Base-by-base conservation (phyloP, 106 monocot species). In the Acorus calamus region DNA sequence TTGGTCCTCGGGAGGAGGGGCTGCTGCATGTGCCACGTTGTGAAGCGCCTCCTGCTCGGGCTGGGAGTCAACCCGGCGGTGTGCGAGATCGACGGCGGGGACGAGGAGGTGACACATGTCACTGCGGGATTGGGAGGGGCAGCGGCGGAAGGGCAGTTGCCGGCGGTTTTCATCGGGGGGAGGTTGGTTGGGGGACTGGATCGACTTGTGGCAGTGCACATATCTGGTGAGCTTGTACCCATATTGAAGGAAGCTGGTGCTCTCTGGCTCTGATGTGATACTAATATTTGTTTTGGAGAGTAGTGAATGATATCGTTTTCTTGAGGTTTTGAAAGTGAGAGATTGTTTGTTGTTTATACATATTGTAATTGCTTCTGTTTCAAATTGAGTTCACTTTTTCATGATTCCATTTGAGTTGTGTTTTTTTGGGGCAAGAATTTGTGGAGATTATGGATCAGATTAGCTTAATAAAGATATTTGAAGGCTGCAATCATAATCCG, bases 11-110 rank as follows among this genome's bases (percentile, higher is more conserved):
- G 28, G 28, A 28, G 28, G 28, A 28, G 28, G 13, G 91, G 86
- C 6, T 92, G 91, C 72, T 86, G 86, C 76, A 83, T 92, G 83
- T 63, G 78, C 68, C 81, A 86, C 61, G 86, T 84, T 13, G 81
- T 78, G 43, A 78, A 70, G 81, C 52, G 74, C 52, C 71, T 92
- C 61, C 83, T 86, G 8, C 81, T 68, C 28, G 84, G 91, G 48
- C 71, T 84, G 42, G 91, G 86, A 5, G 91, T 84, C 4, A 86
- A 85, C 59, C 91, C 91, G 7, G 69, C 72, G 4, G 69, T 86
- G 13, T 84, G 66, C 52, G 84, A 92, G 61, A 62, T 92, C 66
- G 81, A 61, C 50, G 45, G 79, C 59, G 55, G 80, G 42, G 58
- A 57, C 42, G 57, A 50, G 61, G 72, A 76, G 10, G 50, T 52